Conservation (phyloP, 345 rosid genomes). For the Brassica cretica region DNA sequence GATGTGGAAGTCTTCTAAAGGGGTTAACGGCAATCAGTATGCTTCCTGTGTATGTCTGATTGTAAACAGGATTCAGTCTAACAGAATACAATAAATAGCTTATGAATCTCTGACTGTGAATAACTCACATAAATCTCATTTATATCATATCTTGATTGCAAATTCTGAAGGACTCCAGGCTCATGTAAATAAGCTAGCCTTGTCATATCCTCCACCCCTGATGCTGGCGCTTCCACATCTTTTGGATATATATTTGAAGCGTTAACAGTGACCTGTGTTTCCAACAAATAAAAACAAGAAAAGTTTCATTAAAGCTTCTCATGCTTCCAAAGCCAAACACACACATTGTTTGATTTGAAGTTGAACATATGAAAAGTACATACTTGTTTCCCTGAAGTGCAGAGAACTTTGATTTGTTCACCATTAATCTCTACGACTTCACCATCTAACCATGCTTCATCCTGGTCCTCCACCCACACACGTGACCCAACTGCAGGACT, state of each 20-base stretch:
- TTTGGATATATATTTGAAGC: slow-evolving; percentile 73
- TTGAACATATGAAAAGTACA: slow-evolving; percentile 30
- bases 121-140: slow-evolving; percentile 91
- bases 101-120: neutral
- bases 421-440: slow-evolving; percentile 74
- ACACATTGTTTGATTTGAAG: neutral
- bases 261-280: slow-evolving; percentile 63
- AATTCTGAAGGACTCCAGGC: slow-evolving; percentile 95
- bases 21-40: slow-evolving; percentile 99
- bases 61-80: slow-evolving; percentile 19
- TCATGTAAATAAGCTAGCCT: slow-evolving; percentile 97
- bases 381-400: slow-evolving; percentile 88
- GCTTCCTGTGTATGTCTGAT: slow-evolving; percentile 92
- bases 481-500: slow-evolving; percentile 69
- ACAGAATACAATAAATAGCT: neutral
- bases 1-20: slow-evolving; percentile 88
- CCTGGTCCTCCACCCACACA: slow-evolving; percentile 95
- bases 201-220: slow-evolving; percentile 99
- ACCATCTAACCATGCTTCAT: slow-evolving; percentile 91
- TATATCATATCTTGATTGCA: slow-evolving; percentile 95
- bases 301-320: neutral
- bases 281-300: neutral
- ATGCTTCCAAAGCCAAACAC: too few species aligned
- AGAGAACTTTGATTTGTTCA: slow-evolving; percentile 73
- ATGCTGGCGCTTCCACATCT: slow-evolving; percentile 84